Base-by-base conservation (phyloP, 2,329 filamentous ascomycete species). In the Bimuria novae-zelandiae region DNA sequence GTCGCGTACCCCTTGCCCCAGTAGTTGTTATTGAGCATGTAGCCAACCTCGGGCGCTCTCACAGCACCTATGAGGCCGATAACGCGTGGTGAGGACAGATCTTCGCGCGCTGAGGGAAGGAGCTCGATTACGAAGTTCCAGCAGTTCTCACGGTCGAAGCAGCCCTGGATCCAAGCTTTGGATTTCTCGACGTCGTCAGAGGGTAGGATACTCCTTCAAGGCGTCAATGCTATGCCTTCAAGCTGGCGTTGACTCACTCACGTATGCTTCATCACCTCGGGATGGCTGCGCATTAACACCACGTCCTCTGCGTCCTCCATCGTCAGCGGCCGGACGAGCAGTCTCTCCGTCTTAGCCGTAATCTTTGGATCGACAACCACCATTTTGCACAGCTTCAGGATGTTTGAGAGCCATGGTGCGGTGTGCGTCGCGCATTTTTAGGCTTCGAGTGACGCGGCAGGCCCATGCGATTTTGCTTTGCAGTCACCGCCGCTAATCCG, bases 191-290 rank as follows among this genome's bases (percentile, higher is more conserved):
- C 59, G 60, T 86, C 82, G 46, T 78, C 71, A 5, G 80, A 80
- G 1, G 81, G 74, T n/a, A 84, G 65, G 27, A 75, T 77, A 10
- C 48, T 62, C 55, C 70, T 86, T 35, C 1, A 35, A 7, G 33
- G 5, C 25, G 30, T 39, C 7, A 53, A 35, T 4, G 22, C 21
- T 39, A 39, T 19, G 10, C 23, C 16, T 6, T 27, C 30, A 19
- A 10, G 17, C 22, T 21, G 16, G n/a, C 6, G 25, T 29, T n/a
- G 16, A 17, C 11, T 25, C 7, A 58, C 52, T 77, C 79, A 57
- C 48, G 85, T 85, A 77, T 80, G 86, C 49, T 70, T 69, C 87
- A 89, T 89, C 41, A 86, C 82, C 59, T 86, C 83, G 4, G 79
- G 77, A 64, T 86, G 77, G 12, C 75, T 76, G 21, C 86, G 82